Base-by-base conservation (phyloP, 2,329 filamentous ascomycete genomes). In the Phaeosphaeria sp. region DNA sequence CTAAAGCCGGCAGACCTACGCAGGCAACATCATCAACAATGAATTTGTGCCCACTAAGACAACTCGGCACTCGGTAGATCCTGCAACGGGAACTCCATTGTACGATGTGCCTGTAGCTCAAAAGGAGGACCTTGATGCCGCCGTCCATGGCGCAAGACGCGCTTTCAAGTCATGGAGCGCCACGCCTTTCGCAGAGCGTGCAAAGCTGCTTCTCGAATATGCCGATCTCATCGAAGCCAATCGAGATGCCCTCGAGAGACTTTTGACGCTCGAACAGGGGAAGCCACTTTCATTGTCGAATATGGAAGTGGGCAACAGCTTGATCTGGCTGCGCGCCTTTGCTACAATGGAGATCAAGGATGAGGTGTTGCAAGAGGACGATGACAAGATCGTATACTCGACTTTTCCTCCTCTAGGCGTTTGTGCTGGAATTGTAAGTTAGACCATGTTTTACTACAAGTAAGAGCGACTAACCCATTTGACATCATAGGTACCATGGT, bases 1-100 rank as follows among this genome's bases (percentile, higher is more conserved):
- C 25, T 58, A 17, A 46, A 57, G 9, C 22, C 25, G 11, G 2
- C 17, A 64, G 60, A 62, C 46, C 39, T 67, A 64, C 48, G 58
- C 50, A 27, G 67, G 67, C 39, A 85, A 84, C 71, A 73, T 82
- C 55, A 83, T 85, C 60, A 79, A 83, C 59, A 82, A 81, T 47
- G 71, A 82, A 62, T 65, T 80, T 46, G 71, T 74, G 13, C 64
- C 74, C 23, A 82, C 81, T 0, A 56, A 69, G 2, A 62, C 74
- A 46, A 83, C 79, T 13, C 77, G 80, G 20, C 77, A 80, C 58
- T 75, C 78, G 25, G 74, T 84, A 61, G 82, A 85, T 64, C 83
- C 83, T 0, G 79, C 83, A 9, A 85, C 79, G 1, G 71, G 76
- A 6, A 70, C 81, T 49, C 69, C 78, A 1, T 80, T 83, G 46